Conservation (phyloP, 768 basidiomycete species). For the Boletales sp. region DNA sequence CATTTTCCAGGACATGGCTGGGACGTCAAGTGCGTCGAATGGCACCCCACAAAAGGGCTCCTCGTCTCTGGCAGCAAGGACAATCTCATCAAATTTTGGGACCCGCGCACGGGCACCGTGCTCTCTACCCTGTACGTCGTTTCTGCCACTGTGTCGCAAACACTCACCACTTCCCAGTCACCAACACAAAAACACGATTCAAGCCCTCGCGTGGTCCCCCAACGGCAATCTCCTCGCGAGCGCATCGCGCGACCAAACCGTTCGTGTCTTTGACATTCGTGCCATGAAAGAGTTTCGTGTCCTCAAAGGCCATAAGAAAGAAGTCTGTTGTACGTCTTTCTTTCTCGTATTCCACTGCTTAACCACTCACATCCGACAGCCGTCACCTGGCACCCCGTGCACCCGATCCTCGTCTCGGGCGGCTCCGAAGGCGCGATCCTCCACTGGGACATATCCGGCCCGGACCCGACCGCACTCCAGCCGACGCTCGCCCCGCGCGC, state of each 20-base stretch:
- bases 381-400: constrained; percentile 93
- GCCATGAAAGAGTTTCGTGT: constrained; percentile 95
- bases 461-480: constrained; percentile 38
- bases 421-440: constrained; percentile 92
- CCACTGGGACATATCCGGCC: constrained; percentile 88
- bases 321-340: constrained; percentile 82
- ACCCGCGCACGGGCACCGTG: constrained; percentile 87
- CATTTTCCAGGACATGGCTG: constrained; percentile 82
- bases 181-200: constrained; percentile 96
- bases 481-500: constrained; percentile 7
- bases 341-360: neutral
- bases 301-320: constrained; percentile 95
- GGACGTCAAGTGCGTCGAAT: constrained; percentile 98
- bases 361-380: constrained; percentile 42
- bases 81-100: constrained; percentile 79
- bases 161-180: constrained; percentile 49
- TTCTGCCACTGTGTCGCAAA: neutral
- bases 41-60: constrained; percentile 97
- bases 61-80: constrained; percentile 96
- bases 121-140: constrained; percentile 80
- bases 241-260: constrained; percentile 77
- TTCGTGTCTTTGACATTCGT: constrained; percentile 95
- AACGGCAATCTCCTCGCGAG: constrained; percentile 76
- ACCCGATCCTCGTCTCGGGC: constrained; percentile 88
- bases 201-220: constrained; percentile 89